These are phyloP conservation scores for Phialophora tarda DNA, from an alignment of 2,329 filamentous ascomycete genomes.

Conservation along the genomic window DNA sequence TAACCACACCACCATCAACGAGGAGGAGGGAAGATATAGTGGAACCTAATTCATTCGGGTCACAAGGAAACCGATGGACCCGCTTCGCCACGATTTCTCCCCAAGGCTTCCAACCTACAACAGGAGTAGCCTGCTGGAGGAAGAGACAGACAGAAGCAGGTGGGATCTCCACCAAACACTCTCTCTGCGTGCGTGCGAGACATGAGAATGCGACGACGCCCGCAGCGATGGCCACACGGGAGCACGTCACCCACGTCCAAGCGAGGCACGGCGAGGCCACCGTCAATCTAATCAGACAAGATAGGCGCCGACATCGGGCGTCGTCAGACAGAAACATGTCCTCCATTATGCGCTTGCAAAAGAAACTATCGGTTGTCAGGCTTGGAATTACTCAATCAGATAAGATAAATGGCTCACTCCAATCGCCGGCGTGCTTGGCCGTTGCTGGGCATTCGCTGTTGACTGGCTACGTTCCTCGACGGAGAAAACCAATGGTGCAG, in stretches of 20 bases:
- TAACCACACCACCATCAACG: neutral
- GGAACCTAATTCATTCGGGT: neutral
- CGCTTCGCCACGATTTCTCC: neutral
- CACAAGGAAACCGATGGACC: neutral
- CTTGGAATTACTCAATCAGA: constrained; percentile 21
- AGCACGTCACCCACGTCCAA: constrained; percentile 2
- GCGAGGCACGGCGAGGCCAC: neutral
- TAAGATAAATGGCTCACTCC: constrained; percentile 35
- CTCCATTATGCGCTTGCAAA: neutral
- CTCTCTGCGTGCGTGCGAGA: neutral
- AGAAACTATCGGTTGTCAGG: constrained; percentile 16
- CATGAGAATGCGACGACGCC: neutral
- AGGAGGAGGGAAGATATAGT: neutral
- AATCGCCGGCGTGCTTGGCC: constrained; percentile 12
- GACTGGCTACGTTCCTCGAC: constrained; percentile 8
- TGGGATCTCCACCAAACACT: neutral
- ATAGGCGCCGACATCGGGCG: constrained; percentile 27
- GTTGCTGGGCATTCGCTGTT: neutral
- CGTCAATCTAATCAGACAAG: constrained; percentile 37
- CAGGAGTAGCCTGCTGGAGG: neutral
- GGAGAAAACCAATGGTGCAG: neutral
- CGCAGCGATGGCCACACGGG: neutral
- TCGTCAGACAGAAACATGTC: neutral
- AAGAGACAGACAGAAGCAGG: neutral
- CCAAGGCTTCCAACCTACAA: neutral